Evolutionary conservation across 306 rosid species (phyloP), one percentile per base, ranked within the genome.

Genomic region (Citrullus mucosospermus): DNA sequence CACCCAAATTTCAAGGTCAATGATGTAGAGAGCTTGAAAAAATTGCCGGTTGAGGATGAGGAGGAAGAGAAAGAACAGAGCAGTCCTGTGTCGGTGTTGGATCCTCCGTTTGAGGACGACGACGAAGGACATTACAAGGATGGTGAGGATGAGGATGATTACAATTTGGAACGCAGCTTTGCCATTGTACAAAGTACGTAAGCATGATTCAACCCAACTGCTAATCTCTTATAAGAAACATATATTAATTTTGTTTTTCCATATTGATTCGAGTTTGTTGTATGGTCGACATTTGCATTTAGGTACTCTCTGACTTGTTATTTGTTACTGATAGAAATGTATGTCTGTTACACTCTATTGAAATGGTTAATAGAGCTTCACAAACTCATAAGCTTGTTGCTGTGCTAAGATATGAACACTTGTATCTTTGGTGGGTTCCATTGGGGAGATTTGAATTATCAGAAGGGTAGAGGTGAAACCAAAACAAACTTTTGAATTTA

Each of bases 61-160:
- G 92, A 88, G 63, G 96, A 92, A 78, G 99, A 96, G 68, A 96
- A 96, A 72, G 98, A 96, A 80, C 99, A 91, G 60, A 85, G 87
- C 78, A 96, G 99, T 83, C 99, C 99, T 3, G 98, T 96, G 7
- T 96, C 97, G 2, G 88, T 96, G 16, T 87, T 96, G 89, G 98
- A 93, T 83, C 93, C 99, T 84, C 97, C 91, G 10, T 96, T 93
- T 28, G 90, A 89, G 74, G 95, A 91, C 73, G 92, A 95, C 36
- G 84, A 86, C 5, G 87, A 84, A 38, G 90, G 85, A 28, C 83
- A 68, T 44, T 89, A 75, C 6, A 85, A 88, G 9, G 90, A 85
- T 8, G 87, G 83, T 30, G 81, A 83, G 34, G 89, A 76, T 4
- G 81, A 55, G 22, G 82, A 65, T 30, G 83, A 80, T 78, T 89